A percentile compares a stretch with the other conserved stretches of the same genome.
Conservation (phyloP, 2,329 filamentous ascomycete genomes). For the Corinectria fuckeliana region DNA sequence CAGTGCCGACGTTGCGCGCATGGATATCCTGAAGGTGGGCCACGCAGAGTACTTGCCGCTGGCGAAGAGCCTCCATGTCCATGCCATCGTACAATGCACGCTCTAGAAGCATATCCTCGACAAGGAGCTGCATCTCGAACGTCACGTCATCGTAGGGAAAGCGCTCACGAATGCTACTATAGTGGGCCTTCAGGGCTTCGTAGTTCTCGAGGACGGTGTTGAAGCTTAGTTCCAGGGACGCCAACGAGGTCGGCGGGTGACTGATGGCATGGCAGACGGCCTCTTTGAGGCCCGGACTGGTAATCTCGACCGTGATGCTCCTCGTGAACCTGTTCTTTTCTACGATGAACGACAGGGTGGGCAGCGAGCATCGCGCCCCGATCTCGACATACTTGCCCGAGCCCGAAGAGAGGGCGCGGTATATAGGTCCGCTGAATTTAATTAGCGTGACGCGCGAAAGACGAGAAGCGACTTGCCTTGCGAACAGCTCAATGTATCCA, state of each 20-base stretch:
- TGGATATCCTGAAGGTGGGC: conserved; percentile 41
- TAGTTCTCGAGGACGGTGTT: conserved; percentile 35
- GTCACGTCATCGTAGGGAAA: conserved; percentile 22
- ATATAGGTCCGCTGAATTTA: conserved; percentile 32
- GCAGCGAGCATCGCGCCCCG: conserved; percentile 22
- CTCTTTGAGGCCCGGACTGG: conserved; percentile 48
- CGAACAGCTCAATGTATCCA: conserved; percentile 34
- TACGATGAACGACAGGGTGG: conserved; percentile 35
- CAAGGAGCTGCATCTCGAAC: conserved; percentile 37
- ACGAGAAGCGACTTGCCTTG: conserved; percentile 30
- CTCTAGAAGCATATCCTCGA: conserved; percentile 37
- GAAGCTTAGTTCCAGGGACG: conserved; percentile 28
- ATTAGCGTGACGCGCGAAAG: conserved; percentile 10
- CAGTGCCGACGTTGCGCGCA: conserved; percentile 33
- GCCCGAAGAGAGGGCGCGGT: conserved; percentile 37
- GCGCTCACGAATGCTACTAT: conserved; percentile 13
- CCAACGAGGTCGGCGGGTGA: conserved; percentile 1
- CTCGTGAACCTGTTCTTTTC: conserved; percentile 35
- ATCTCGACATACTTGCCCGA: conserved; percentile 37
- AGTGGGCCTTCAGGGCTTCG: conserved; percentile 29
- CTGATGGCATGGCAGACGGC: conserved; percentile 47
- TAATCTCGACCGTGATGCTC: conserved; percentile 32
- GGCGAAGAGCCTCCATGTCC: conserved; percentile 29
- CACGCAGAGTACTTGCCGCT: conserved; percentile 21
- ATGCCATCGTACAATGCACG: conserved; percentile 38